Percentiles rank a stretch among this genome's conserved stretches.
Evolutionary conservation across 139 green algal species (phyloP).

Genomic region (Chlamydomonas sp.): DNA sequence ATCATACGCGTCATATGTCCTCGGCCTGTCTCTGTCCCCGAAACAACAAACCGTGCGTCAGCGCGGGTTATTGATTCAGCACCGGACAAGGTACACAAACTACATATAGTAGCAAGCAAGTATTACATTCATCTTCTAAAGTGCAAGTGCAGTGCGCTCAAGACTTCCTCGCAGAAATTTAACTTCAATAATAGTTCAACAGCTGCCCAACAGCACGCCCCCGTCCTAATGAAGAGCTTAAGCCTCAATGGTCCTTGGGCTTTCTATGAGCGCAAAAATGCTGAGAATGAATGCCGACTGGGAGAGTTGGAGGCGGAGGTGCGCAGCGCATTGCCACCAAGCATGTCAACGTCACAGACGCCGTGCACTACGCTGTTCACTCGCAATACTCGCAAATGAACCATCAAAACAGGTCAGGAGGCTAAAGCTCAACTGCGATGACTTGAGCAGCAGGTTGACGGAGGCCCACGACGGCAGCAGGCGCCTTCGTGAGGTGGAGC

Average conservation of each 20-base stretch:
- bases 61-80: no score
- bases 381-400: not conserved
- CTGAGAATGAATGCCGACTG: slow-evolving; percentile 30
- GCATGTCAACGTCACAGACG: not conserved
- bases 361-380: not conserved
- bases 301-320: slow-evolving; percentile 10
- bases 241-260: slow-evolving; percentile 42
- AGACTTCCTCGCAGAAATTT: no score
- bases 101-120: not conserved
- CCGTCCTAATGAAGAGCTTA: slow-evolving; percentile 30
- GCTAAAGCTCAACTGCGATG: not conserved
- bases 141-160: not conserved
- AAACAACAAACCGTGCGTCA: no score
- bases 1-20: no score
- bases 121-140: not conserved
- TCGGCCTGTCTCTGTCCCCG: no score
- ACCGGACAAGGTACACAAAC: no score
- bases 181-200: no score
- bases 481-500: not conserved
- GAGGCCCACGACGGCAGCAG: not conserved
- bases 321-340: not conserved
- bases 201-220: not conserved
- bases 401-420: not conserved
- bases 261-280: slow-evolving; percentile 37
- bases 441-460: not conserved